Evolutionary conservation across 805 yeast species (phyloP), one percentile per base, ranked within the genome.

Genomic region (Jamesozyma rosinii): DNA sequence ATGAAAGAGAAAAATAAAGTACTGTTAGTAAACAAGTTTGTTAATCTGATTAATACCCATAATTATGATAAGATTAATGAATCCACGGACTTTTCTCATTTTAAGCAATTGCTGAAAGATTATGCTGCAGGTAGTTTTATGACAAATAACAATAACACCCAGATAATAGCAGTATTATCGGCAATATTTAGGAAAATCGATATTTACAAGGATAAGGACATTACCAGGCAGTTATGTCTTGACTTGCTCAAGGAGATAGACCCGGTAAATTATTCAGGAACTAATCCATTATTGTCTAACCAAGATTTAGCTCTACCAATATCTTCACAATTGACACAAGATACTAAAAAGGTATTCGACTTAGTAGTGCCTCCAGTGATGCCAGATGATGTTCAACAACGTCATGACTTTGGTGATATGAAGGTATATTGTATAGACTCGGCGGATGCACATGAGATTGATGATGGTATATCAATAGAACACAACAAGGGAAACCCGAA

Each of bases 361-460:
- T 41, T 53, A n/a, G 44, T 47, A 4, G 22, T 22, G 14, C 14
- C 26, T 11, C 24, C 40, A 18, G 4, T 30, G 8, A 51, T 54
- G 4, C 17, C 14, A 3, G 4, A n/a, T 3, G 17, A 17, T 13
- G 30, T 26, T 14, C 56, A 42, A 2, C 38, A 29, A 1, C 42
- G 58, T 19, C 64, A 82, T n/a, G 69, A 69, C 22, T 74, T 70
- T 49, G 62, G 63, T 0, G 63, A 70, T 37, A 54, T 72, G 11
- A 72, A 75, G 0, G 79, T 88, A 1, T 90, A 78, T 58, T 88
- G 97, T 63, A 86, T 90, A 45, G 98, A 92, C 63, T 71, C 81
- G 2, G 75, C 68, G 3, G 71, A 71, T 35, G 95, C 97, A 0
- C 81, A 82, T 51, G 97, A 92, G 61, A 83, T 92, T 46, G 98